Evolutionary conservation across 768 basidiomycete species (phyloP), one percentile per base, ranked within the genome.

Genomic region (Phaeotremella fagi): DNA sequence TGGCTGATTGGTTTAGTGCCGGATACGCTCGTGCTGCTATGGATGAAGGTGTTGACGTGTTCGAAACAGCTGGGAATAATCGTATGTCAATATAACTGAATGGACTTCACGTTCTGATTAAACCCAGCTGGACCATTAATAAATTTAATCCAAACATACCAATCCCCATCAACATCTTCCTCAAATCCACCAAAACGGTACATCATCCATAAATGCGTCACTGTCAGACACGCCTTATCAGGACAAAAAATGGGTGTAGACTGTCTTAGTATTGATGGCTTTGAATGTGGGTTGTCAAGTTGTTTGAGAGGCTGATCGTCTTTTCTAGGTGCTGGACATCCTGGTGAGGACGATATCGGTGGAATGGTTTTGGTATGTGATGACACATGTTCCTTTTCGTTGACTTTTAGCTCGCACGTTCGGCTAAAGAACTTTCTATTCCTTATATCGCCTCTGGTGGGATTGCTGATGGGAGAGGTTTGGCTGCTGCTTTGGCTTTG

Each of bases 381-480:
- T 15, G 22, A 27, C 29, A 29, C 44, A 42, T 16, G n/a, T 45
- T 50, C 25, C 49, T 44, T 18, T 14, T 22, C 20, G 27, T 26
- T 26, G 18, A 26, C 5, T 41, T 15, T 16, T 61, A 90, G 88
- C 79, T 95, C 43, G 90, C 91, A 1, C 81, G 89, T 48, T 89
- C 91, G 0, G 87, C 85, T 1, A 81, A 86, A 61, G 88, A 92
- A 59, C 77, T 95, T 45, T 83, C 83, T 45, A 77, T 86, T 31
- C 92, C 92, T 1, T 97, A 83, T 70, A 82, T 95, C 52, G 90
- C 92, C 0, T 90, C 88, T 1, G 92, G 92, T 3, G 92, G 92
- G 9, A 81, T 95, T 57, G 91, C 86, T 7, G 86, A 95, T 74
- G 85, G 83, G 0, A 82, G 87, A 16, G 91, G 92, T 1, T 76